Base-by-base conservation (phyloP, 345 rosid genomes). In the Clausena lansium region DNA sequence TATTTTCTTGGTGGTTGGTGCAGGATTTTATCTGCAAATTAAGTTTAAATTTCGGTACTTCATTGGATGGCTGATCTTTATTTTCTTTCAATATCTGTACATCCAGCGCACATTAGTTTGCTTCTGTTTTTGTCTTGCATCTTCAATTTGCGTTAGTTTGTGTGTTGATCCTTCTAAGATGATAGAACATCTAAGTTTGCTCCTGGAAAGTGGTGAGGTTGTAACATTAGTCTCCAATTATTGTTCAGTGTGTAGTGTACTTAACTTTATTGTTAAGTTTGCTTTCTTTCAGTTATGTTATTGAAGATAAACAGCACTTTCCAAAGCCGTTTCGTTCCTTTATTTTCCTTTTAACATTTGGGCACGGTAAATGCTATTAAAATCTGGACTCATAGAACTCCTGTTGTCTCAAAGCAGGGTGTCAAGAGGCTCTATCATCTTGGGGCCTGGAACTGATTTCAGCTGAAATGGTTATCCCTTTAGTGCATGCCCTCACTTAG, bases 401-500 rank as follows among this genome's bases (percentile, higher is more conserved):
- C 84, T 92, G 88, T 92, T 95, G 92, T 95, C 89, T 89, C 88
- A 82, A 85, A 93, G 97, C 98, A 95, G 98, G 98, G 90, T 73
- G 85, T 86, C 90, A 81, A 88, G 98, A 86, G 94, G 93, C 94
- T 95, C 98, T 92, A 84, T 89, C 94, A 87, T 90, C 90, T 85
- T 86, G 89, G 91, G 93, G 91, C 94, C 99, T 93, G 98, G 95
- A 89, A 91, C 92, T 93, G 93, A 91, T 90, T 95, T 89, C 90
- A 84, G 98, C 93, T 87, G 92, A 91, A 88, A 84, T 82, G 97
- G 89, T 94, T 88, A 86, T 85, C 96, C 84, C 87, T 81, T 85
- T 91, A 91, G 89, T 84, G 84, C 88, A 76, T 87, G 86, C 91
- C 86, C 92, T 85, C 87, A 59, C 80, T 83, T 93, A 92, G 98